These are phyloP conservation scores for Nakazawaea siamensis DNA, from an alignment of 805 yeast genomes.

Conservation along the genomic window DNA sequence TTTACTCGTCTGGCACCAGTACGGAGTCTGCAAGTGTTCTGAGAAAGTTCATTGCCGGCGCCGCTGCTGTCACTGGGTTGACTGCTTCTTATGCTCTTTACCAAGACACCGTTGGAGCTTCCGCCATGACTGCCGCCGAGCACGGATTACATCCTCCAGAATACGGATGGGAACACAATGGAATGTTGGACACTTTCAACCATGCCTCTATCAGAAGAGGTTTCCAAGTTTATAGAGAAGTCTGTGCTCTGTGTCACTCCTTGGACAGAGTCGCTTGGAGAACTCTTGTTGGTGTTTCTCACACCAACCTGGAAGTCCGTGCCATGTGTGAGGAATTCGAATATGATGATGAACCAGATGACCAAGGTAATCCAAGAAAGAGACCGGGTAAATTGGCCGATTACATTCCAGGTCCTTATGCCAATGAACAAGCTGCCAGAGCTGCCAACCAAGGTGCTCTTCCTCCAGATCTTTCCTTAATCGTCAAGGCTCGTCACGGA, in stretches of 20 bases:
- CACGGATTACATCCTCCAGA: constrained; percentile 97
- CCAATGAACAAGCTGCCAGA: constrained; percentile 98
- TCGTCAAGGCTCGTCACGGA: constrained; percentile 98
- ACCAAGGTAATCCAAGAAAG: constrained; percentile 95
- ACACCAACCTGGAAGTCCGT: constrained; percentile 82
- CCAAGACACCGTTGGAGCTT: constrained; percentile 79
- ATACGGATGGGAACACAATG: constrained; percentile 89
- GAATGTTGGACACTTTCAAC: constrained; percentile 85
- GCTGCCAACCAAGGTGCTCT: constrained; percentile 99
- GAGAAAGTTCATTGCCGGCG: constrained; percentile 50
- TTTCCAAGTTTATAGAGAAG: constrained; percentile 97
- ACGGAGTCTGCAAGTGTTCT: constrained; percentile 24
- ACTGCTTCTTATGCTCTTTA: constrained; percentile 77
- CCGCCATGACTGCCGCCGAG: constrained; percentile 98
- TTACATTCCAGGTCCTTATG: constrained; percentile 89
- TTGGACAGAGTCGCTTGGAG: constrained; percentile 97
- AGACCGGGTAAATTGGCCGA: constrained; percentile 98
- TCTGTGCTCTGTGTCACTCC: constrained; percentile 98
- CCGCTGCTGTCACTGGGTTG: constrained; percentile 68
- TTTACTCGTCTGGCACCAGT: constrained; percentile 13
- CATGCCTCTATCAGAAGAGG: constrained; percentile 98
- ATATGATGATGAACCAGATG: constrained; percentile 94
- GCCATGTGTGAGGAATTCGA: constrained; percentile 94
- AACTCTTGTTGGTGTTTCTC: constrained; percentile 94
- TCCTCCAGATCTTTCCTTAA: constrained; percentile 95